Conservation (phyloP, 2,329 filamentous ascomycete genomes). For the Colletotrichum somersetense region DNA sequence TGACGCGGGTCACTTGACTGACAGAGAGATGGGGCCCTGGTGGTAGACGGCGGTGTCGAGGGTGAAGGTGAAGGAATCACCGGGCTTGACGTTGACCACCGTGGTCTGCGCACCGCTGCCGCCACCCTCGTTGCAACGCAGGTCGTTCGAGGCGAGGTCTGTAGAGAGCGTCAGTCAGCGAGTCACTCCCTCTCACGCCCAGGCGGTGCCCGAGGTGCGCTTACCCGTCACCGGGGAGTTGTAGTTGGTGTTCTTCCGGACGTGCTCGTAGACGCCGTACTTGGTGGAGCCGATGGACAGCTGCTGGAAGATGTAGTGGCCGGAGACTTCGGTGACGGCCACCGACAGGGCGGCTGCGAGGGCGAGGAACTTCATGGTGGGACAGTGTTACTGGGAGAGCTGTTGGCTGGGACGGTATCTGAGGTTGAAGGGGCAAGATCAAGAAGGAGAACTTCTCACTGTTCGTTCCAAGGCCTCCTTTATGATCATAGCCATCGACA, state of each 20-base stretch:
- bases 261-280: constrained; percentile 49
- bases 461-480: not conserved
- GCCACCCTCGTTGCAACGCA: constrained; percentile 55
- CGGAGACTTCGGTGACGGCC: constrained; percentile 37
- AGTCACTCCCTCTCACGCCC: not conserved
- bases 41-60: constrained; percentile 56
- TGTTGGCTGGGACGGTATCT: not conserved
- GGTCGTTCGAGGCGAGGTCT: constrained; percentile 54
- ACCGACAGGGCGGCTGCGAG: constrained; percentile 23
- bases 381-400: not conserved
- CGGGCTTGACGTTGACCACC: constrained; percentile 51
- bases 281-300: constrained; percentile 46
- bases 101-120: constrained; percentile 48
- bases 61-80: constrained; percentile 53
- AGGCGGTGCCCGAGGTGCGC: not conserved
- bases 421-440: not conserved
- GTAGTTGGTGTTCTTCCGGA: constrained; percentile 54
- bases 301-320: constrained; percentile 50
- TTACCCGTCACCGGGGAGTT: constrained; percentile 52
- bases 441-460: not conserved
- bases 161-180: not conserved
- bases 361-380: constrained; percentile 36
- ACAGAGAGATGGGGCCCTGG: constrained; percentile 55
- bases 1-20: constrained; percentile 24
- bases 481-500: not conserved